Evolutionary conservation across 2,329 filamentous ascomycete genomes (phyloP).

Genomic region (Nothopassalora personata): DNA sequence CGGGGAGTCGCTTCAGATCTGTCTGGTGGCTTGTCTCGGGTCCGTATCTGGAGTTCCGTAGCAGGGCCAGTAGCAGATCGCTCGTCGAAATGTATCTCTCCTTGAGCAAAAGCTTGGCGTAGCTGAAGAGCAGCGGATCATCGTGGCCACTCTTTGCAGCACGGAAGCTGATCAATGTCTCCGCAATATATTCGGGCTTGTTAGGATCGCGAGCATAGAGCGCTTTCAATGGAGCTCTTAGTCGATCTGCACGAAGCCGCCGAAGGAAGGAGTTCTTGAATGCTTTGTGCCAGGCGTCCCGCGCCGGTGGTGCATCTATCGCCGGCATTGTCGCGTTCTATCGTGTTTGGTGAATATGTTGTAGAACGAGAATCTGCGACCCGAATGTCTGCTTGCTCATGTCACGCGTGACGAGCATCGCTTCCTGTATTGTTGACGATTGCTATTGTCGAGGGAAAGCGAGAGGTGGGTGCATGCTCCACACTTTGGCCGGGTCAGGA

Average conservation of each 20-base stretch:
- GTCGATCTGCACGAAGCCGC: conserved; percentile 1
- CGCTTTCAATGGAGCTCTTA: conserved; percentile 15
- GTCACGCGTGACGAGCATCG: background rate
- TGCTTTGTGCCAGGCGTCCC: conserved; percentile 6
- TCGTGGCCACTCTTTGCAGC: conserved; percentile 17
- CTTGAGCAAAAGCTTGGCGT: conserved; percentile 25
- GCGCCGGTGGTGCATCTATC: background rate
- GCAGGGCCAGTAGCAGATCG: conserved; percentile 27
- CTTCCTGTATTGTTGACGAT: background rate
- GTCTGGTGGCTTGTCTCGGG: background rate
- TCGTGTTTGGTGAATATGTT: background rate
- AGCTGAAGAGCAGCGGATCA: conserved; percentile 28
- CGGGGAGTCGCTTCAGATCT: conserved; percentile 1
- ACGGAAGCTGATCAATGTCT: conserved; percentile 23
- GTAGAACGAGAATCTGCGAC: background rate
- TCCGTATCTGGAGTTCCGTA: conserved; percentile 24
- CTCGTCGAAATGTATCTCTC: conserved; percentile 21
- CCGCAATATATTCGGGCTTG: conserved; percentile 19
- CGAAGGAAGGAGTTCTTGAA: conserved; percentile 6
- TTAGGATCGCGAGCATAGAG: conserved; percentile 7
- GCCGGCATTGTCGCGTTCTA: background rate
- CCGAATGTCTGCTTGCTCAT: background rate
- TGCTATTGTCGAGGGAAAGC: background rate
- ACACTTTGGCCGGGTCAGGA: background rate
- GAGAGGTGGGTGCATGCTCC: background rate